phyloP scores from a whole-genome alignment of 2,329 filamentous ascomycete genomes.

The Alternaria gaisen region DNA sequence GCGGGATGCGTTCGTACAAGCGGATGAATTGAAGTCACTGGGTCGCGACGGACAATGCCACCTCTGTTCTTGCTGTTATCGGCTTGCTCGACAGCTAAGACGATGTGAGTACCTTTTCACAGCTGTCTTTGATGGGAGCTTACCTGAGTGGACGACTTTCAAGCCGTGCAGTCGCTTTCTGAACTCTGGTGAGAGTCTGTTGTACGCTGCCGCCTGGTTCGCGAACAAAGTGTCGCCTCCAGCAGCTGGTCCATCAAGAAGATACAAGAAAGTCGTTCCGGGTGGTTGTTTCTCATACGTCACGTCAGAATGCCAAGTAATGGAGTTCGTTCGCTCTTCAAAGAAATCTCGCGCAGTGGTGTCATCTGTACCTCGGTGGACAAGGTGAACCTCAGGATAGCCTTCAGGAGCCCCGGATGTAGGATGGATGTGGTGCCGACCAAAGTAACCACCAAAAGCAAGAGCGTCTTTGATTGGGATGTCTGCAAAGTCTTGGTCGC shows the following conservation, averaged over 20 bases:
- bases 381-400: constrained; percentile 78
- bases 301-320: constrained; percentile 90
- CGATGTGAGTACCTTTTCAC: constrained; percentile 9
- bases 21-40: constrained; percentile 77
- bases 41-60: constrained; percentile 77
- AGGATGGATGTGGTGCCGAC: constrained; percentile 82
- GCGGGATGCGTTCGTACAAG: constrained; percentile 80
- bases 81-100: constrained; percentile 73
- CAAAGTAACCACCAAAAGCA: constrained; percentile 77
- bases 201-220: constrained; percentile 82
- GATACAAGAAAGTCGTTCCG: constrained; percentile 87
- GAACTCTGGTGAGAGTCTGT: constrained; percentile 80
- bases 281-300: constrained; percentile 89
- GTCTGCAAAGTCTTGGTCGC: constrained; percentile 72
- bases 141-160: constrained; percentile 80
- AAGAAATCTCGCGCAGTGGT: constrained; percentile 70
- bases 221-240: constrained; percentile 88
- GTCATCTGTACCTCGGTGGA: constrained; percentile 75
- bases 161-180: constrained; percentile 82
- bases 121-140: constrained; percentile 7
- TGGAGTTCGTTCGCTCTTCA: constrained; percentile 75
- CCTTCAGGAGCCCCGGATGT: constrained; percentile 78
- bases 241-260: constrained; percentile 80
- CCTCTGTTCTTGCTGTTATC: constrained; percentile 72
- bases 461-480: constrained; percentile 75